phyloP scores from a whole-genome alignment of 2,329 filamentous ascomycete species.

The Penicillium decumbens region DNA sequence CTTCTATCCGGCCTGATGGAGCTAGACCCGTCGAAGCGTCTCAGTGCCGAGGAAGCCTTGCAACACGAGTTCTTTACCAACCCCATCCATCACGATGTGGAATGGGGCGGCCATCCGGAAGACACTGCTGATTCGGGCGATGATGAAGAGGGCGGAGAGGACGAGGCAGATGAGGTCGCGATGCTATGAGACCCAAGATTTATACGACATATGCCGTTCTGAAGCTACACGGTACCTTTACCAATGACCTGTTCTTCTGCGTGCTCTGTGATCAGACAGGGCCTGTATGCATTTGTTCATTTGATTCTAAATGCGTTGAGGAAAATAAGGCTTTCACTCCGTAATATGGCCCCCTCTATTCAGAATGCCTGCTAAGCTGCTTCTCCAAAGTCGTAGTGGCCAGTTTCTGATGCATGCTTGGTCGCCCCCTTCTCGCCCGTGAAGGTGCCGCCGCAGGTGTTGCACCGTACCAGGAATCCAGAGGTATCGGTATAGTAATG shows the following conservation, averaged over 20 bases:
- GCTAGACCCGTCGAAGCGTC: constrained; percentile 41
- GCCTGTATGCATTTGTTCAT: constrained; percentile 1
- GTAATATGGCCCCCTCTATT: not conserved
- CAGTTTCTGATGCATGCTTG: constrained; percentile 45
- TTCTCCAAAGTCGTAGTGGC: constrained; percentile 50
- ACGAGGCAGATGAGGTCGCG: constrained; percentile 39
- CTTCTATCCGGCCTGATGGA: constrained; percentile 44
- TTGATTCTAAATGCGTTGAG: not conserved
- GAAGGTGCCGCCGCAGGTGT: constrained; percentile 48
- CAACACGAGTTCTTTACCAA: constrained; percentile 44
- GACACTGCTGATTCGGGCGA: constrained; percentile 35
- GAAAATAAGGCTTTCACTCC: not conserved
- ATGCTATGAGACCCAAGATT: constrained; percentile 30
- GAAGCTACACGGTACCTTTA: constrained; percentile 9
- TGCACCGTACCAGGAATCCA: constrained; percentile 73
- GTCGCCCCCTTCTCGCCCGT: constrained; percentile 46
- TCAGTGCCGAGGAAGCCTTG: constrained; percentile 42
- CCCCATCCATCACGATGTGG: constrained; percentile 39
- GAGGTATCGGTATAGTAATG: constrained; percentile 89
- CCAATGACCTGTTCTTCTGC: not conserved
- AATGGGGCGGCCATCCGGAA: constrained; percentile 38
- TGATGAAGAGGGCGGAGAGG: constrained; percentile 30
- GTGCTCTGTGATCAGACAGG: not conserved
- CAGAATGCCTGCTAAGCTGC: constrained; percentile 25
- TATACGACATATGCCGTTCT: constrained; percentile 21